Base-by-base conservation (phyloP, 225 moss, liverwort and hornwort genomes). In the Ulota crispa region DNA sequence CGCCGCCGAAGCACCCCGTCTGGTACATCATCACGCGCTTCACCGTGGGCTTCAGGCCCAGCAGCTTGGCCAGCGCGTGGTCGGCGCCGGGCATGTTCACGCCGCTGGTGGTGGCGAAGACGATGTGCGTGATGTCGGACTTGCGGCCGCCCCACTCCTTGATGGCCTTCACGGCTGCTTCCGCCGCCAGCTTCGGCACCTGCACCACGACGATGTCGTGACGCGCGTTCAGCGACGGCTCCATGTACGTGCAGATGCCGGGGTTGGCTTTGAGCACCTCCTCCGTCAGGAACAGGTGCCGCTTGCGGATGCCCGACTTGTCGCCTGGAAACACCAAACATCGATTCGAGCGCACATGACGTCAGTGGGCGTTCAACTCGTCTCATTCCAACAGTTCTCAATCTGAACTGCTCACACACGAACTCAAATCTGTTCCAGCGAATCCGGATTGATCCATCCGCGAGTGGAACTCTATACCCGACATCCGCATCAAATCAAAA, bases 51-150 rank as follows among this genome's bases (percentile, higher is more conserved):
- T 86, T 86, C 18, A 90, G 82, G 4, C 90, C 90, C 68, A 90
- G 80, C 12, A 90, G 82, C 86, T 78, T 88, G 63, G 77, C 55
- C 31, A 90, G 76, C 21, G 90, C 87, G 54, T 90, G 88, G 68
- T 87, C 89, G 18, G 89, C 87, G 59, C 87, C 87, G 64, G 89
- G 89, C 89, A 87, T 90, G 87, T 90, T 87, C 26, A 90, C 87
- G 15, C 89, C 89, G 71, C 89, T 87, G 52, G 87, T 90, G 83
- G 87, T 90, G 79, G 88, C 88, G 68, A 90, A 90, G 10, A 88
- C 90, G 59, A 92, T 73, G 68, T 92, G 92, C 3, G 89, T 89
- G 73, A 87, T 87, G 30, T 87, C 87, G 53, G 87, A 84, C 30
- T 81, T 81, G 55, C 30, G 65, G 37, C 61, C 61, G 63, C 63